Conservation (phyloP, 2,329 filamentous ascomycete genomes). For the Penicillium sp. region DNA sequence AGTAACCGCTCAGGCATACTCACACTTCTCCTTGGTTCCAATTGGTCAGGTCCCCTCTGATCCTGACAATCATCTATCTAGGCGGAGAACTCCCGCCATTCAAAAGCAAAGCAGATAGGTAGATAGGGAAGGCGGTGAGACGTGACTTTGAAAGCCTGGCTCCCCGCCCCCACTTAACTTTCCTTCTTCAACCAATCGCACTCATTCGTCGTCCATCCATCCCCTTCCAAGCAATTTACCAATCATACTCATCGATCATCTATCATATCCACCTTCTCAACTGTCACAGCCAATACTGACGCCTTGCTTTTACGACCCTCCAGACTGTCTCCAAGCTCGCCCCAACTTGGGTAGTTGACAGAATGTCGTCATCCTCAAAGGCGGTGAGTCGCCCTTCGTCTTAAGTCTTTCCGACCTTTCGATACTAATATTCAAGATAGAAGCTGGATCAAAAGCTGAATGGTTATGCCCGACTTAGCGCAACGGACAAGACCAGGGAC, state of each 20-base stretch:
- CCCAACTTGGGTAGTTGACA: slow-evolving; percentile 4
- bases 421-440: slow-evolving; percentile 11
- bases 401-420: slow-evolving; percentile 3
- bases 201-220: background rate
- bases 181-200: slow-evolving; percentile 8
- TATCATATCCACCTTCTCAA: slow-evolving; percentile 5
- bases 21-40: no score
- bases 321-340: slow-evolving; percentile 6
- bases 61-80: no score
- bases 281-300: slow-evolving; percentile 1
- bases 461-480: slow-evolving; percentile 4
- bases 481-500: slow-evolving; percentile 9
- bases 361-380: slow-evolving; percentile 10
- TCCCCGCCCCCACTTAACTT: slow-evolving; percentile 1
- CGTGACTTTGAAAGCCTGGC: no score
- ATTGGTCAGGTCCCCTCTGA: no score
- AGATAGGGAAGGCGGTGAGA: no score
- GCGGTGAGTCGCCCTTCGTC: slow-evolving; percentile 4
- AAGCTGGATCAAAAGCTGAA: slow-evolving; percentile 14
- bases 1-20: no score
- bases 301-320: slow-evolving; percentile 7
- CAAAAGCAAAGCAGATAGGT: no score
- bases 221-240: slow-evolving; percentile 2
- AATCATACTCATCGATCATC: slow-evolving; percentile 6
- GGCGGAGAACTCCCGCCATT: no score